phyloP scores from a whole-genome alignment of 2,329 filamentous ascomycete species.

The Drechslerella dactyloides region DNA sequence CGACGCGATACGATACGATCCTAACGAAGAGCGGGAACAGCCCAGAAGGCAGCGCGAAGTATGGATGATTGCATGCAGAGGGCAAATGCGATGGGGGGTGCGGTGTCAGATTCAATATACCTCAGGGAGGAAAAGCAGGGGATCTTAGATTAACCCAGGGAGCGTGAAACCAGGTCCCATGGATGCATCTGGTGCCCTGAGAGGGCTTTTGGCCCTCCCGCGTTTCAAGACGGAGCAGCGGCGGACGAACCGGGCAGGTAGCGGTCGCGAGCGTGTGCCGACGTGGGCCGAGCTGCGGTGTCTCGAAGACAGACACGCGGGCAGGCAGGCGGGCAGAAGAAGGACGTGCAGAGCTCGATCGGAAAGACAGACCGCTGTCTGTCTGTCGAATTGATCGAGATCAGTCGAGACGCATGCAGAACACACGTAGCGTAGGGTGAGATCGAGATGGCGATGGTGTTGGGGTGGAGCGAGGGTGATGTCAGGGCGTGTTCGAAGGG shows the following conservation, averaged over 20 bases:
- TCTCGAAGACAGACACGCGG: no score
- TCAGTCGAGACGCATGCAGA: no score
- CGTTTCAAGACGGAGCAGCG: constrained; percentile 5
- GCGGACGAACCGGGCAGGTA: constrained; percentile 1
- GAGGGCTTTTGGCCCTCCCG: neutral
- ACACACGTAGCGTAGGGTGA: no score
- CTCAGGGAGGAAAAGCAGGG: neutral
- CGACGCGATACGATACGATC: neutral
- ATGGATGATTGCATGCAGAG: neutral
- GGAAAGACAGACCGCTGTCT: no score
- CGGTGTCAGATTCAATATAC: neutral
- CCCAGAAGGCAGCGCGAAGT: no score
- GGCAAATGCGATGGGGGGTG: neutral
- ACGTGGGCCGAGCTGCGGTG: no score
- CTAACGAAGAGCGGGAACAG: no score
- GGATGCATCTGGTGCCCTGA: neutral
- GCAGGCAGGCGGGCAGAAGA: no score
- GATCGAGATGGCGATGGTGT: neutral
- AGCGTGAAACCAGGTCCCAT: constrained; percentile 7
- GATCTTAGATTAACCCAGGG: constrained; percentile 4
- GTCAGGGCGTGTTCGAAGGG: neutral
- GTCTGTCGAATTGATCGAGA: no score
- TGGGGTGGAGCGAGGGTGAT: neutral
- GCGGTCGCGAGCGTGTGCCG: neutral
- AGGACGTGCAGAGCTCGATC: no score